These are phyloP conservation scores for Termitomyces sp. DNA, from an alignment of 768 basidiomycete genomes.

Conservation along the genomic window DNA sequence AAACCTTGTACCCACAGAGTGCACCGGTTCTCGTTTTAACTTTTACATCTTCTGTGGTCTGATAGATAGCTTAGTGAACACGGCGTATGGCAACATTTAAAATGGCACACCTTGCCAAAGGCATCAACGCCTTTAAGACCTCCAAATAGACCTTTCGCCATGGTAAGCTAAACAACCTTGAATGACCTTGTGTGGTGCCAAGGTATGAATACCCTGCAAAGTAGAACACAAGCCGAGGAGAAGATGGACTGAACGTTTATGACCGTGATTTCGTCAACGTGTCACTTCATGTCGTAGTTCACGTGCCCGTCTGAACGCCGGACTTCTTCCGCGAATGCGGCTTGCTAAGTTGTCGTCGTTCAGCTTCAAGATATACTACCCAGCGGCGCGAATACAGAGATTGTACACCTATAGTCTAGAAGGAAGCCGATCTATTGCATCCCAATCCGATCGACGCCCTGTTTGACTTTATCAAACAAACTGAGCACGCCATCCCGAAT, in stretches of 20 bases:
- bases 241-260: slow-evolving; percentile 7
- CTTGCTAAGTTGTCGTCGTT: neutral
- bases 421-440: slow-evolving; percentile 28
- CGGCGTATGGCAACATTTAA: slow-evolving; percentile 8
- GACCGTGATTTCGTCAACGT: slow-evolving; percentile 22
- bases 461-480: slow-evolving; percentile 84
- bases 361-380: neutral
- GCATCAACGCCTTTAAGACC: slow-evolving; percentile 92
- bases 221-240: slow-evolving; percentile 14
- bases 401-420: neutral
- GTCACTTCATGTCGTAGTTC: slow-evolving; percentile 26
- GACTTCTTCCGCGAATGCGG: slow-evolving; percentile 20
- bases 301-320: slow-evolving; percentile 19
- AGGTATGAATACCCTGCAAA: slow-evolving; percentile 19
- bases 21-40: slow-evolving; percentile 96
- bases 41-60: slow-evolving; percentile 99
- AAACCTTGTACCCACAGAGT: slow-evolving; percentile 52
- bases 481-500: slow-evolving; percentile 85
- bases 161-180: slow-evolving; percentile 34
- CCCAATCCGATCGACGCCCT: slow-evolving; percentile 67
- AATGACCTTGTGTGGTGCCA: slow-evolving; percentile 19
- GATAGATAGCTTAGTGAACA: slow-evolving; percentile 1
- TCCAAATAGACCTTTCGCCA: slow-evolving; percentile 76
- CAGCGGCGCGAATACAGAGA: neutral
- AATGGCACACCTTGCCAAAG: slow-evolving; percentile 85